Evolutionary conservation across 768 basidiomycete genomes (phyloP).

Genomic region (Russula vinacea): DNA sequence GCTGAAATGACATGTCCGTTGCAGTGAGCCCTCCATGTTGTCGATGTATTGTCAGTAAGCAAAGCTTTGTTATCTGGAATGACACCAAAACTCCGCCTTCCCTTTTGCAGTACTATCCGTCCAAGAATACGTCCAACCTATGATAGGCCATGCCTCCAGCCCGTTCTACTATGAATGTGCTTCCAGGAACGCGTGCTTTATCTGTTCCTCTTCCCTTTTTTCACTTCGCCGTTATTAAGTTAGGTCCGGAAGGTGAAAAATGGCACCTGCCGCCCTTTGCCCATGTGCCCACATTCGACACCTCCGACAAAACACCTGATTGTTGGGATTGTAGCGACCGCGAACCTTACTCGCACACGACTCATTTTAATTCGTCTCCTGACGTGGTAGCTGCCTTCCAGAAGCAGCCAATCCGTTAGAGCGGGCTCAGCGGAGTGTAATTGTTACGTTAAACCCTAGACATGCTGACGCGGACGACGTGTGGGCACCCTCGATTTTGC

Average conservation of each 20-base stretch:
- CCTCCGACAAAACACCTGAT: not conserved
- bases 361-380: not conserved
- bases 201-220: not conserved
- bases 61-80: slow-evolving; percentile 2
- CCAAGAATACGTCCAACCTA: slow-evolving; percentile 8
- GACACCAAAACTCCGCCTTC: slow-evolving; percentile 1
- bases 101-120: slow-evolving; percentile 6
- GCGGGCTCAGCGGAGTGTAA: slow-evolving; percentile 2
- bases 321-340: not conserved
- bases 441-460: slow-evolving; percentile 12
- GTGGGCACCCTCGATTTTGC: not conserved
- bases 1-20: not conserved
- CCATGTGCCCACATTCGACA: not conserved
- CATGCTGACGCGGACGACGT: not conserved
- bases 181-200: not conserved
- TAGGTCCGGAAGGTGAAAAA: not conserved
- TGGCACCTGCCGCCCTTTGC: not conserved
- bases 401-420: not conserved
- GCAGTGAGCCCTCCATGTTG: slow-evolving; percentile 1
- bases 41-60: not conserved
- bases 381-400: not conserved
- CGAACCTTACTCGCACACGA: not conserved
- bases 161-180: not conserved
- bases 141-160: not conserved
- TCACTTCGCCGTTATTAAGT: not conserved